These are phyloP conservation scores for Galeopsis tetrahit DNA, from an alignment of 257 asterid genomes.

Conservation along the genomic window DNA sequence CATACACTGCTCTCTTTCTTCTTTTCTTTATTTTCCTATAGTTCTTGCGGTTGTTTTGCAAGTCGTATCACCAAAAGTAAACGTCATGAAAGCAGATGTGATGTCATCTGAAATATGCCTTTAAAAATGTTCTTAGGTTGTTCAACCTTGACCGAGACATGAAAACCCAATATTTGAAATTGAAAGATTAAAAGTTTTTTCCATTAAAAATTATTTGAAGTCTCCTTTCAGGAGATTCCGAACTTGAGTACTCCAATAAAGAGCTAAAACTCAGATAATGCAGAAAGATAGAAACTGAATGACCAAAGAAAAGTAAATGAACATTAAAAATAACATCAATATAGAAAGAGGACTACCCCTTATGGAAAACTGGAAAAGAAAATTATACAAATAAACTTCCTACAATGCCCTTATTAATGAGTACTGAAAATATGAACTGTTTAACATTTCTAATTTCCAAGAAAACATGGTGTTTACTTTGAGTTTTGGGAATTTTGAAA, in stretches of 20 bases:
- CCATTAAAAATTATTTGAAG: background rate
- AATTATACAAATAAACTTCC: background rate
- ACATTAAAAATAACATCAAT: background rate
- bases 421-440: background rate
- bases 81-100: background rate
- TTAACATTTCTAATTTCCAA: background rate
- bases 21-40: too few species aligned
- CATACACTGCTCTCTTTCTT: background rate
- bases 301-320: background rate
- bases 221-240: background rate
- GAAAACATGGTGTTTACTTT: background rate
- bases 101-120: background rate
- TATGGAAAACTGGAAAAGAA: background rate
- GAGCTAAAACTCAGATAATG: background rate
- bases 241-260: background rate
- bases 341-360: background rate
- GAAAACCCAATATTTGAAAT: background rate
- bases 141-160: background rate
- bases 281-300: background rate
- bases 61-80: slow-evolving; percentile 8
- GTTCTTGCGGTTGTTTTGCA: background rate
- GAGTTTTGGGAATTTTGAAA: too few species aligned
- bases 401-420: background rate
- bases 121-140: background rate
- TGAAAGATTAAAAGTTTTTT: background rate